phyloP scores from a whole-genome alignment of 371 early-diverging fungal species.

The Phascolomyces articulosus region DNA sequence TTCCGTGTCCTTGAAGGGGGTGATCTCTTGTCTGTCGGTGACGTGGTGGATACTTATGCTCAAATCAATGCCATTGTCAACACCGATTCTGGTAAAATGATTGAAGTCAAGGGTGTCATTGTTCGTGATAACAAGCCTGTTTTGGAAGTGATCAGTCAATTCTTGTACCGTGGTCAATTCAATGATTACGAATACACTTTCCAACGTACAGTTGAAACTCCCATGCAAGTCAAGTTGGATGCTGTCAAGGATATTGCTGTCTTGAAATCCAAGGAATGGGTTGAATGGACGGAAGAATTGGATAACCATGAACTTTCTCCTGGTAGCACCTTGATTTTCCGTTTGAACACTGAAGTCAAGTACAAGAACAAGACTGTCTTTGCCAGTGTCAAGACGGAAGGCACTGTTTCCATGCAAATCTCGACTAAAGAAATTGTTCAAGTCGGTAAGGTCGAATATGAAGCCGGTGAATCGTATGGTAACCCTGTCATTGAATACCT shows the following conservation, averaged over 20 bases:
- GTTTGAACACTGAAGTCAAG: conserved; percentile 77
- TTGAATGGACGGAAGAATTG: conserved; percentile 72
- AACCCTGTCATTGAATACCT: conserved; percentile 85
- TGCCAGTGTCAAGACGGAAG: conserved; percentile 75
- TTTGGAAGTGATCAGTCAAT: conserved; percentile 80
- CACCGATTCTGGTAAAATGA: conserved; percentile 89
- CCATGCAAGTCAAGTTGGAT: conserved; percentile 76
- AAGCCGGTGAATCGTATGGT: conserved; percentile 74
- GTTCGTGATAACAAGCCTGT: conserved; percentile 66
- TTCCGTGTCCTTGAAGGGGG: conserved; percentile 86
- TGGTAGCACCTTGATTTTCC: conserved; percentile 83
- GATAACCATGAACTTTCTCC: conserved; percentile 67
- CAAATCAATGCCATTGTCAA: conserved; percentile 81
- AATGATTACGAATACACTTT: conserved; percentile 85
- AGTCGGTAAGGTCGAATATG: conserved; percentile 82
- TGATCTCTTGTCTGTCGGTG: conserved; percentile 83
- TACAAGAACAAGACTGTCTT: conserved; percentile 77
- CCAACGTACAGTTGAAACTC: conserved; percentile 82
- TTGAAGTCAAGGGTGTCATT: conserved; percentile 84
- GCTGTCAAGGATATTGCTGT: conserved; percentile 87
- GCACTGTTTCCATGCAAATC: conserved; percentile 83
- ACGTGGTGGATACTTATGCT: conserved; percentile 80
- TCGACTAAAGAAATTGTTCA: conserved; percentile 85
- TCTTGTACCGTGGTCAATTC: conserved; percentile 93
- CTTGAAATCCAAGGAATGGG: conserved; percentile 90